Conservation (phyloP, 139 green algal species). For the Ettlia oleoabundans region DNA sequence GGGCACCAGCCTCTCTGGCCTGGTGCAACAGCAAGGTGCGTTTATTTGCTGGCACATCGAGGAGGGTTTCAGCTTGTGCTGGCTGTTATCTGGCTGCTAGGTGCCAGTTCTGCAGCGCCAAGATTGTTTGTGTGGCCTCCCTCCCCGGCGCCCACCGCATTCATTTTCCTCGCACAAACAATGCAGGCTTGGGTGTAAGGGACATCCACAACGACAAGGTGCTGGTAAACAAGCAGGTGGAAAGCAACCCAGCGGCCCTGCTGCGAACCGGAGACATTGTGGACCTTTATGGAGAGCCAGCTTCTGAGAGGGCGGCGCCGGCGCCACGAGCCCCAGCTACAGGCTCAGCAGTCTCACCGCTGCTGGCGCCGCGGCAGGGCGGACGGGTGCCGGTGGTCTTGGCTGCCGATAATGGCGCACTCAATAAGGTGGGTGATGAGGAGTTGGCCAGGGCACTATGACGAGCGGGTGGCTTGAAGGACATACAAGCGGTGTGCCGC, state of each 20-base stretch:
- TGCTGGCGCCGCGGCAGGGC: too few relatives aligned
- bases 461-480: too few relatives aligned
- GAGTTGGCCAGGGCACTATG: too few relatives aligned
- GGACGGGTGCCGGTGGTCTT: background rate
- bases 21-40: conserved; percentile 10
- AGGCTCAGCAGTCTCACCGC: background rate
- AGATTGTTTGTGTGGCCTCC: too few relatives aligned
- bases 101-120: too few relatives aligned
- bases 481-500: too few relatives aligned
- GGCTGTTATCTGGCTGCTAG: too few relatives aligned
- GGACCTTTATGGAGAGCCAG: conserved; percentile 31
- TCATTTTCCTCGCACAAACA: too few relatives aligned
- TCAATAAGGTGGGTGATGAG: background rate
- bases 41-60: background rate
- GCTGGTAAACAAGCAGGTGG: conserved; percentile 40
- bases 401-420: background rate
- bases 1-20: conserved; percentile 18
- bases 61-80: background rate
- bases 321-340: too few relatives aligned
- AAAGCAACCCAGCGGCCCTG: background rate
- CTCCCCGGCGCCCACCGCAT: too few relatives aligned
- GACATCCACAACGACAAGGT: background rate
- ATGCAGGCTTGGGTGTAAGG: too few relatives aligned
- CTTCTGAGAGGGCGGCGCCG: background rate
- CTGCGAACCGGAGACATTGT: conserved; percentile 40